These are phyloP conservation scores for Prunus armeniaca DNA, from an alignment of 306 rosid genomes.

Conservation along the genomic window DNA sequence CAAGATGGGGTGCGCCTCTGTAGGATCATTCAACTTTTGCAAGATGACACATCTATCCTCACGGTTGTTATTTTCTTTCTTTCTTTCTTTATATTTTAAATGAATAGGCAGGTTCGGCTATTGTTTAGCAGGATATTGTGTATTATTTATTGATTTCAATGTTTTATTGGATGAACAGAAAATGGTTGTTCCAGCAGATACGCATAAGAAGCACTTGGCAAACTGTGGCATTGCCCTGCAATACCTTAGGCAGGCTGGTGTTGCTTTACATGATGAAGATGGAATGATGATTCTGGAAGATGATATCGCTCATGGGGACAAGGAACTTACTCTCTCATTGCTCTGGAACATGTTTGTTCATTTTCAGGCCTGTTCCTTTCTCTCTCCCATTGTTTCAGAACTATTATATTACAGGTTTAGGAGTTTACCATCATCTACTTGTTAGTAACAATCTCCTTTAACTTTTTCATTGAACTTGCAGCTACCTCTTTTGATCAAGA, in stretches of 20 bases:
- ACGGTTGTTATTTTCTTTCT: conserved; percentile 42
- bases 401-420: neutral
- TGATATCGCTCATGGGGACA: conserved; percentile 75
- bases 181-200: conserved; percentile 78
- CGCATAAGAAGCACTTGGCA: conserved; percentile 65
- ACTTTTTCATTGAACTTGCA: conserved; percentile 40
- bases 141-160: conserved; percentile 27
- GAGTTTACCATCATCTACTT: conserved; percentile 15
- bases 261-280: conserved; percentile 64
- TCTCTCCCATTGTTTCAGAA: conserved; percentile 11
- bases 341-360: conserved; percentile 88
- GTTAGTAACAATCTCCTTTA: conserved; percentile 12
- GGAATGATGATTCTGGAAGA: conserved; percentile 56
- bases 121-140: neutral
- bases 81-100: conserved; percentile 2
- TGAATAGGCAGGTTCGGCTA: conserved; percentile 12
- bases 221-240: conserved; percentile 70
- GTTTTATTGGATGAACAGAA: conserved; percentile 54
- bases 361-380: conserved; percentile 58
- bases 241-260: conserved; percentile 80
- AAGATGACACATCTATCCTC: conserved; percentile 66
- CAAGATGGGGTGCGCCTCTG: conserved; percentile 86
- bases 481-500: conserved; percentile 86
- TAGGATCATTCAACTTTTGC: conserved; percentile 83
- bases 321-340: conserved; percentile 76